Evolutionary conservation across 768 basidiomycete species (phyloP), one percentile per base, ranked within the genome.

Genomic region (Candolleomyces aberdarensis): DNA sequence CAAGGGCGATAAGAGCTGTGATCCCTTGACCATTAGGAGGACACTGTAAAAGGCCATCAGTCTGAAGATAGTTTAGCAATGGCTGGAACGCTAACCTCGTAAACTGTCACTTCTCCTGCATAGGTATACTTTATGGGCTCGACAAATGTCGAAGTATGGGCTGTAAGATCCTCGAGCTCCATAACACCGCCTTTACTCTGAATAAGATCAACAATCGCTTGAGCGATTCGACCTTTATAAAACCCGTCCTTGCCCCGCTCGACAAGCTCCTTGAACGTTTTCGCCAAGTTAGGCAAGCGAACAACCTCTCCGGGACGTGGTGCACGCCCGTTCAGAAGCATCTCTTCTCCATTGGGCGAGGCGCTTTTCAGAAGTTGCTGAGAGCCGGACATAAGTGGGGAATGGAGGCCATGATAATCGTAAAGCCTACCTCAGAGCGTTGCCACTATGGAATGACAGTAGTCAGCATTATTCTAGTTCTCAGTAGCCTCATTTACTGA

Each of bases 1-100:
- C 97, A 20, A 98, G 83, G 13, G 96, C 94, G 32, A 99, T 76
- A 8, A 98, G 81, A 0, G 97, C 93, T 5, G 96, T 96, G 46
- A 99, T 84, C n/a, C 88, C 96, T 83, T 98, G 96, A 9, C 96
- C 95, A 71, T 97, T 98, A 0, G 96, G 96, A 8, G 96, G 96
- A 67, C 94, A 96, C 93, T 94, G 48, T 6, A 49, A 15, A 44
- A 41, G 55, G n/a, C 56, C 41, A n/a, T 51, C 55, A 43, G 65
- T 57, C 19, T 62, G 44, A 9, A 56, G 43, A 11, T 2, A 36
- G 36, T 11, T 36, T 1, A 36, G 11, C 56, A 39, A 5, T 9
- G 31, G 3, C 43, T 14, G 26, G 15, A 15, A 13, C 8, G 56
- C 78, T 62, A 66, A 91, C 94, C 83, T 99, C 96, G 71, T 94